Evolutionary conservation across 108 stramenopile species (phyloP).

Genomic region (Halocafeteria seosinensis): DNA sequence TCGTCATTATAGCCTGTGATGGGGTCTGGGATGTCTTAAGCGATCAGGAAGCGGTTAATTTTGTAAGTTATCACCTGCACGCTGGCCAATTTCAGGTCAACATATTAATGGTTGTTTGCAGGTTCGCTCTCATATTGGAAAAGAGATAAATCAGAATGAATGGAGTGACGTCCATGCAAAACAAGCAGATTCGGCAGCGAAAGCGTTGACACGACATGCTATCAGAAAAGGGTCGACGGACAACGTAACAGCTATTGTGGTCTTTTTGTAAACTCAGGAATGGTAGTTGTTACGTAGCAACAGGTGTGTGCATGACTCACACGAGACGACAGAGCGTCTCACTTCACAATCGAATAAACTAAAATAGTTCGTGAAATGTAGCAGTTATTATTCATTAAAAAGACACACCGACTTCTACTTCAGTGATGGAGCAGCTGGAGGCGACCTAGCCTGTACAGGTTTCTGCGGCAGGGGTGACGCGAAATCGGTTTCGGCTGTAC

Average conservation of each 20-base stretch:
- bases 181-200: not conserved
- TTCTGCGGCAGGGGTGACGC: no score
- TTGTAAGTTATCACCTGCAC: slow-evolving; percentile 5
- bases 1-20: slow-evolving; percentile 40
- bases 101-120: not conserved
- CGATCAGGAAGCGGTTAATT: slow-evolving; percentile 27
- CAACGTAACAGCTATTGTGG: slow-evolving; percentile 32
- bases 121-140: not conserved
- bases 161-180: not conserved
- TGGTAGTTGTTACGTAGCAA: no score
- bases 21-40: slow-evolving; percentile 45
- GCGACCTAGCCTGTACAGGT: no score
- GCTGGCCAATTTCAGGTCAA: not conserved
- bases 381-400: no score
- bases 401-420: no score
- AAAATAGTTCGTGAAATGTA: no score
- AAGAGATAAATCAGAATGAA: not conserved
- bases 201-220: not conserved
- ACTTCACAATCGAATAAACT: no score
- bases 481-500: no score
- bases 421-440: no score
- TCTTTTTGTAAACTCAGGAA: slow-evolving; percentile 26
- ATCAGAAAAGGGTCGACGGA: slow-evolving; percentile 16
- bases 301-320: no score
- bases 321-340: no score